Percentiles rank a stretch among this genome's conserved stretches.
phyloP scores from a whole-genome alignment of 208 protist genomes.

The Phytomonas sp. region DNA sequence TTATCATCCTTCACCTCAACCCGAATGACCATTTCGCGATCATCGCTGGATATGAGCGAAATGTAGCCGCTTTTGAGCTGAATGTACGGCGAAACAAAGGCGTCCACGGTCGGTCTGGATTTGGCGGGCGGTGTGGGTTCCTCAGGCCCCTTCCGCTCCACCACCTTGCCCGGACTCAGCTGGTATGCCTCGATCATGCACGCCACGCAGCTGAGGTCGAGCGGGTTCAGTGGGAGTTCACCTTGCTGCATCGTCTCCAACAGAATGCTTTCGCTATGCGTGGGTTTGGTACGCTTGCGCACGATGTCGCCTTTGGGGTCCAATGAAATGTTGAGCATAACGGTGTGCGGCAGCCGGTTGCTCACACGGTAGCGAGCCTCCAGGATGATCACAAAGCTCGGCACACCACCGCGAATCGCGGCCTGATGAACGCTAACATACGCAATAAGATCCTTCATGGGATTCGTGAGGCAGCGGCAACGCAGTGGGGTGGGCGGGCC shows the following conservation, averaged over 20 bases:
- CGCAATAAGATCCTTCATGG: slow-evolving; percentile 14
- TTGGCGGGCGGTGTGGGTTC: too few relatives aligned
- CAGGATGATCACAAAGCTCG: slow-evolving; percentile 51
- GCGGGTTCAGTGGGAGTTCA: slow-evolving; percentile 28
- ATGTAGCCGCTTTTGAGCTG: neutral
- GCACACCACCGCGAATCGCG: slow-evolving; percentile 54
- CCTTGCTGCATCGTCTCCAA: slow-evolving; percentile 30
- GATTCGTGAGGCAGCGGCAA: slow-evolving; percentile 11
- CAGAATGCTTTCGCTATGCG: slow-evolving; percentile 17
- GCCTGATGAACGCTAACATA: slow-evolving; percentile 41
- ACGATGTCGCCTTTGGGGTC: slow-evolving; percentile 17
- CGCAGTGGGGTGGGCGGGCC: slow-evolving; percentile 24
- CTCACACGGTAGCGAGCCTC: slow-evolving; percentile 52
- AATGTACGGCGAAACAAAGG: too few relatives aligned
- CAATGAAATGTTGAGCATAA: slow-evolving; percentile 30
- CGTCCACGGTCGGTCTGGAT: too few relatives aligned
- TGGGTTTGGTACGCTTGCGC: slow-evolving; percentile 13
- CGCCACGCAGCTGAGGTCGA: slow-evolving; percentile 19
- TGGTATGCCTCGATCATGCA: slow-evolving; percentile 39
- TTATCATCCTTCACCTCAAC: slow-evolving; percentile 11
- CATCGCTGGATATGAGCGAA: slow-evolving; percentile 19
- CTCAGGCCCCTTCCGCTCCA: too few relatives aligned
- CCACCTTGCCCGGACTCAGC: neutral
- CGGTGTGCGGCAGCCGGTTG: slow-evolving; percentile 64
- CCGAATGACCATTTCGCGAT: slow-evolving; percentile 36